Percentiles rank a stretch among this genome's conserved stretches.
Conservation (phyloP, 441 rosid genomes). For the Brassica hybrid region DNA sequence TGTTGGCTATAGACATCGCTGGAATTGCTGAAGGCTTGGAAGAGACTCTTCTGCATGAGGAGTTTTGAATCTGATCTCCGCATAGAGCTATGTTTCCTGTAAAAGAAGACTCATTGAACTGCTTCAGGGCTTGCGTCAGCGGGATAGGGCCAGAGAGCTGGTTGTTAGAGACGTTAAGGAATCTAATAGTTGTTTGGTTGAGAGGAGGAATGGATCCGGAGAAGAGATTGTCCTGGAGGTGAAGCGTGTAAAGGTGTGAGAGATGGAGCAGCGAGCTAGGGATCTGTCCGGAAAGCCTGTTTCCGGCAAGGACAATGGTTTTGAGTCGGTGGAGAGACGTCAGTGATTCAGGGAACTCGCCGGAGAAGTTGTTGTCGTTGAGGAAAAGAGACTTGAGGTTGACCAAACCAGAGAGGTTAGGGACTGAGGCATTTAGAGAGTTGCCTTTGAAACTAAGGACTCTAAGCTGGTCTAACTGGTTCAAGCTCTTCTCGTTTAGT, state of each 20-base stretch:
- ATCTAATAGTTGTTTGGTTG: conserved; percentile 65
- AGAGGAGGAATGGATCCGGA: conserved; percentile 66
- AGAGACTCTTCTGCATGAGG: conserved; percentile 50
- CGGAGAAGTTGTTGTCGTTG: conserved; percentile 66
- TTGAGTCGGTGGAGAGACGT: conserved; percentile 65
- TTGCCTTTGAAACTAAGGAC: conserved; percentile 81
- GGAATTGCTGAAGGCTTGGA: conserved; percentile 43
- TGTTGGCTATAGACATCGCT: conserved; percentile 11
- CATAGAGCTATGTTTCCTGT: conserved; percentile 57
- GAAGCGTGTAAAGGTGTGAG: conserved; percentile 54
- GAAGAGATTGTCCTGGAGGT: conserved; percentile 62
- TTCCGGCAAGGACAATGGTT: conserved; percentile 54
- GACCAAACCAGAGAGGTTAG: conserved; percentile 56
- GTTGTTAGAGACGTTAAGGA: conserved; percentile 71
- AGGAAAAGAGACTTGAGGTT: conserved; percentile 76
- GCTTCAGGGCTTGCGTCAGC: conserved; percentile 52
- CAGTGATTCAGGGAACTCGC: conserved; percentile 61
- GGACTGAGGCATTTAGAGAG: conserved; percentile 67
- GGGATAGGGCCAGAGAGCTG: conserved; percentile 74
- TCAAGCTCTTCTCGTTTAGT: conserved; percentile 50
- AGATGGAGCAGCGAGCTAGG: conserved; percentile 59
- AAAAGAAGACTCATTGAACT: conserved; percentile 69
- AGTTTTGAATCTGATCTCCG: conserved; percentile 57
- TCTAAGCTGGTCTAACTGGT: conserved; percentile 67
- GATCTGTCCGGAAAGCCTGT: conserved; percentile 61